phyloP scores from a whole-genome alignment of 352 stramenopile species.

The Globisporangium nodosum region DNA sequence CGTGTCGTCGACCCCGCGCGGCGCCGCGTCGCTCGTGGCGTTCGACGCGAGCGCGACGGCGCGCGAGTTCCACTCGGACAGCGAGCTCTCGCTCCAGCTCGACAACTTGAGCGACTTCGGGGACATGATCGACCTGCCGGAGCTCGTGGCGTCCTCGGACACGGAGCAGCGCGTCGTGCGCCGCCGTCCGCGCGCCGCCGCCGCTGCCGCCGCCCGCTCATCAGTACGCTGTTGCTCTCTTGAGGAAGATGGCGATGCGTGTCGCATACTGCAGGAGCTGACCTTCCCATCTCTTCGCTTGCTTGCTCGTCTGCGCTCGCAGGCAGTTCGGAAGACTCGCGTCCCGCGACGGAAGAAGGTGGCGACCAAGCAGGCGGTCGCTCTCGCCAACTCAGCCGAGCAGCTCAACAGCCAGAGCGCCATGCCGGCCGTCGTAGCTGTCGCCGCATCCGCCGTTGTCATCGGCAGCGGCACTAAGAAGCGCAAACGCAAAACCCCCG shows the following conservation, averaged over 20 bases:
- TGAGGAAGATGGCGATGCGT: not conserved
- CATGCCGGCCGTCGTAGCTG: not conserved
- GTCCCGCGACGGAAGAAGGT: slow-evolving; percentile 6
- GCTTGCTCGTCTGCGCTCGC: not conserved
- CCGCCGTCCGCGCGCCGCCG: not conserved
- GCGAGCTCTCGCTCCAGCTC: slow-evolving; percentile 28
- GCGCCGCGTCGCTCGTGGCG: slow-evolving; percentile 2
- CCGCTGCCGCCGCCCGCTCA: not conserved
- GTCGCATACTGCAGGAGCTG: not conserved
- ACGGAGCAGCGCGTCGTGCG: slow-evolving; percentile 9
- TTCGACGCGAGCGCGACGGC: slow-evolving; percentile 14
- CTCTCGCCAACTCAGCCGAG: not conserved
- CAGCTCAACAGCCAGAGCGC: not conserved
- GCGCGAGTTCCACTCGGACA: slow-evolving; percentile 25
- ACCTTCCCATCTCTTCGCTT: not conserved
- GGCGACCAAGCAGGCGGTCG: not conserved
- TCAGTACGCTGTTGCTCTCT: not conserved
- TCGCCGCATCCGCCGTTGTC: not conserved
- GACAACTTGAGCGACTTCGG: slow-evolving; percentile 50
- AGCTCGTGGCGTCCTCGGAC: slow-evolving; percentile 45
- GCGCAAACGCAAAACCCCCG: slow-evolving; percentile 27
- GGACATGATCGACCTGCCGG: slow-evolving; percentile 52
- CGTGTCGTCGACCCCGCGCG: not conserved
- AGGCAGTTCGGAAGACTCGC: slow-evolving; percentile 12
- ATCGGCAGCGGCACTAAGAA: slow-evolving; percentile 7